A percentile compares a stretch with the other conserved stretches of the same genome.
These are phyloP conservation scores for Rubus parviflorus DNA, from an alignment of 306 rosid species.

Conservation along the genomic window DNA sequence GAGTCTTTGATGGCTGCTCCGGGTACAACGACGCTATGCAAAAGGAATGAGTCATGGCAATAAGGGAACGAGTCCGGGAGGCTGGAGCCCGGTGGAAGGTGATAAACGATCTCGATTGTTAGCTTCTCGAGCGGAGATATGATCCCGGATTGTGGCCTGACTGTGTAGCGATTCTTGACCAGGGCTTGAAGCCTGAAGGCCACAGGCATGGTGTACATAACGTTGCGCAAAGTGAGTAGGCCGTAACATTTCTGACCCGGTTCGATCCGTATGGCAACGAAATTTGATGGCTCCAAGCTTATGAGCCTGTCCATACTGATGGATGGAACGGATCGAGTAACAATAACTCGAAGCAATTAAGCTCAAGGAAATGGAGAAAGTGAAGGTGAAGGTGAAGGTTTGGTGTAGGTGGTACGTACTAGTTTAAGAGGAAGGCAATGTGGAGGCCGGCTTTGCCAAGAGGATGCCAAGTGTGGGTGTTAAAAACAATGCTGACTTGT, in stretches of 20 bases:
- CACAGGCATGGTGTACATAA: slow-evolving; percentile 94
- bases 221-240: slow-evolving; percentile 57
- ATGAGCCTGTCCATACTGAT: slow-evolving; percentile 75
- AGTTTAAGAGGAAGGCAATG: slow-evolving; percentile 6
- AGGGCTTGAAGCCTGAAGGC: slow-evolving; percentile 75
- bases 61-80: slow-evolving; percentile 68
- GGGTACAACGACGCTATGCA: slow-evolving; percentile 79
- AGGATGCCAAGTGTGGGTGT: slow-evolving; percentile 70
- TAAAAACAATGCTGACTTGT: slow-evolving; percentile 70
- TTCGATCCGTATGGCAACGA: slow-evolving; percentile 57
- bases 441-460: slow-evolving; percentile 53
- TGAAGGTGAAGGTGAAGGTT: slow-evolving; percentile 20
- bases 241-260: slow-evolving; percentile 58
- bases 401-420: slow-evolving; percentile 11
- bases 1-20: slow-evolving; percentile 70
- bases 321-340: too few relatives aligned
- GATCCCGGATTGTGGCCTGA: slow-evolving; percentile 69
- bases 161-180: slow-evolving; percentile 56
- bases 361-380: slow-evolving; percentile 10
- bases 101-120: slow-evolving; percentile 53
- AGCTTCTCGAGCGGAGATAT: slow-evolving; percentile 73
- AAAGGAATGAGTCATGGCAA: slow-evolving; percentile 64
- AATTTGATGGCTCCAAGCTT: slow-evolving; percentile 76
- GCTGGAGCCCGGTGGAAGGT: slow-evolving; percentile 45
- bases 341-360: too few relatives aligned